Evolutionary conservation across 352 stramenopile genomes (phyloP).

Genomic region (Phytophthora kernoviae): DNA sequence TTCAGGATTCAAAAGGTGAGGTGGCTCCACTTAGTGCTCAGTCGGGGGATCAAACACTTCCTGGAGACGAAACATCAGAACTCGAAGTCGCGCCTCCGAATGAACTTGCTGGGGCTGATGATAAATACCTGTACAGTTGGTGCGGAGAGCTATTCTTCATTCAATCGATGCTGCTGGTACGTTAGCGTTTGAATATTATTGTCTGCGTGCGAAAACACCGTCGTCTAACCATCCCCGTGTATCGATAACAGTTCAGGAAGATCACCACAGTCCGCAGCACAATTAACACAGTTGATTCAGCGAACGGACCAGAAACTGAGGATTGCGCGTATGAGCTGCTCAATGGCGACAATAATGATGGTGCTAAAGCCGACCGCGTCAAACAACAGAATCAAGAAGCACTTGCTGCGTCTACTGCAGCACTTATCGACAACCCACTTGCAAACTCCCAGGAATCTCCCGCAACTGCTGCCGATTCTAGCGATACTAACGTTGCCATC

Average conservation of each 20-base stretch:
- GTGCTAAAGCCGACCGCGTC: not conserved
- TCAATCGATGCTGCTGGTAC: slow-evolving; percentile 51
- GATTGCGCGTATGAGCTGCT: slow-evolving; percentile 49
- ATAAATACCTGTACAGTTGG: slow-evolving; percentile 64
- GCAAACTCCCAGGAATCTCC: not conserved
- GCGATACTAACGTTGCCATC: not conserved
- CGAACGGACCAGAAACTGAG: slow-evolving; percentile 37
- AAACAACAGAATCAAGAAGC: slow-evolving; percentile 1
- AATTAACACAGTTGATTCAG: slow-evolving; percentile 20
- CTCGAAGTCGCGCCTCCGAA: not conserved
- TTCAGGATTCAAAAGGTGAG: not conserved
- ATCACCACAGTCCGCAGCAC: slow-evolving; percentile 27
- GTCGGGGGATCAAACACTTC: slow-evolving; percentile 1
- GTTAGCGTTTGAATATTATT: slow-evolving; percentile 1
- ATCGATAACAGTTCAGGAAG: slow-evolving; percentile 40
- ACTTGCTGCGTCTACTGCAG: not conserved
- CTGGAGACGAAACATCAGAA: slow-evolving; percentile 2
- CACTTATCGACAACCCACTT: not conserved
- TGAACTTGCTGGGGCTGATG: slow-evolving; percentile 28
- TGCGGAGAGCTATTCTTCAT: slow-evolving; percentile 69
- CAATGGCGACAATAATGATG: slow-evolving; percentile 9
- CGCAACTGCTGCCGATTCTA: not conserved
- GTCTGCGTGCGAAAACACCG: not conserved
- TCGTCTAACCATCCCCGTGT: not conserved
- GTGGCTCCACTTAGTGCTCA: slow-evolving; percentile 3